Evolutionary conservation across 345 rosid genomes (phyloP), one percentile per base, ranked within the genome.

Genomic region (Turritis glabra): DNA sequence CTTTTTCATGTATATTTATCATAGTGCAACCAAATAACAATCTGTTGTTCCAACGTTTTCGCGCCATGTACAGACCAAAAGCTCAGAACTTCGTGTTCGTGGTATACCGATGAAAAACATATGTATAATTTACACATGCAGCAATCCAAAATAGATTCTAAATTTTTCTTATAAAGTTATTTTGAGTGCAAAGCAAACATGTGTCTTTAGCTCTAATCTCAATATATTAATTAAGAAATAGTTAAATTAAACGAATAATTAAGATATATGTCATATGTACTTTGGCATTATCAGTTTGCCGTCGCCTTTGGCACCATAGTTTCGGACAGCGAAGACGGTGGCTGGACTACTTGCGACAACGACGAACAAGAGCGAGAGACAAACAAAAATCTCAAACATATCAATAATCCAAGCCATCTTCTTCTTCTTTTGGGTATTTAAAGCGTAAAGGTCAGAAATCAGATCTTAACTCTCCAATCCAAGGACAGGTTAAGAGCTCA

Each of bases 251-350:
- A 44, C 17, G 23, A 2, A n/a, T n/a, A n/a, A n/a, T n/a, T n/a
- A 7, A 30, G 8, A 15, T 15, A 15, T 27, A 12, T 25, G 9
- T 2, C 0, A 11, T 11, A 32, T 25, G 35, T 29, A 48, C 52
- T 15, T 40, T 25, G 17, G 52, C 35, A 43, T 25, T 41, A 25
- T 63, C 25, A 27, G 68, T 43, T 44, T 17, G 53, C 53, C 53
- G 54, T 63, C 38, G 53, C 68, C 53, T 63, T 63, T 63, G 3
- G 68, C 68, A 26, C 68, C 68, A 27, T 44, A 43, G n/a, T 1
- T 43, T 63, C 15, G 23, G 25, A 63, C 38, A 35, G 43, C 17
- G 11, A 63, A 44, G 38, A 17, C n/a, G 44, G 14, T 61, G 67
- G 7, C 22, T 2, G 17, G 32, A 38, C 21, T 1, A 26, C 51